Base-by-base conservation (phyloP, 2,329 filamentous ascomycete genomes). In the Berkeleyomyces basicola region DNA sequence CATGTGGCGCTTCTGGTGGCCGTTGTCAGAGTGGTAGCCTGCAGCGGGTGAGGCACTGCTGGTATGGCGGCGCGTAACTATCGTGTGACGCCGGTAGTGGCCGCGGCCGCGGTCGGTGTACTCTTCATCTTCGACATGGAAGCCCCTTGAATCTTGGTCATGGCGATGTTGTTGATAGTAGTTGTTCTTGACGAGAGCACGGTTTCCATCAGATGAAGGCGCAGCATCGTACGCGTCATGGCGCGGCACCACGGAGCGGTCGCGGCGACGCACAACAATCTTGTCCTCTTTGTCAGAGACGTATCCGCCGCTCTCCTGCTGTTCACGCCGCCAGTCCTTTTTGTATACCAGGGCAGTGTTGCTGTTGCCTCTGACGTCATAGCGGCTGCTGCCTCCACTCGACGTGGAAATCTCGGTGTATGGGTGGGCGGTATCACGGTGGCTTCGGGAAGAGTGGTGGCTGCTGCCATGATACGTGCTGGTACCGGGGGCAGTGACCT, bases 1-100 rank as follows among this genome's bases (percentile, higher is more conserved):
- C 4, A 86, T 70, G 67, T 84, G 79, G 49, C 79, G 79, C 70
- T 77, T 83, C 67, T 80, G 80, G 66, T 81, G 77, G 36, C 61
- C 62, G 5, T 59, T 58, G 37, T 59, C 62, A 9, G 64, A 66
- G 36, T 64, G 59, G 43, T 61, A 57, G 1, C 72, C 71, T 63
- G 73, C 75, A 2, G 68, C 69, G 62, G 57, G 55, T 3, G 57
- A 37, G 47, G 76, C 75, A 3, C 75, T 72, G 66, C 78, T 79
- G 10, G 73, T 72, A 65, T 79, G 82, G 51, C 77, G 75, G n/a
- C 51, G 33, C 23, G 57, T 42, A 42, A 65, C 53, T 7, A 61
- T 47, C 16, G 80, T 79, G 23, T 78, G 76, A 16, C 75, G 78
- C 58, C 72, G 74, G 67, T 72, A 73, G 66, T 77, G 73, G 67